A percentile compares a stretch with the other conserved stretches of the same genome.
Conservation (phyloP, 352 stramenopile species). For the Pythium rhizo-oryzae region DNA sequence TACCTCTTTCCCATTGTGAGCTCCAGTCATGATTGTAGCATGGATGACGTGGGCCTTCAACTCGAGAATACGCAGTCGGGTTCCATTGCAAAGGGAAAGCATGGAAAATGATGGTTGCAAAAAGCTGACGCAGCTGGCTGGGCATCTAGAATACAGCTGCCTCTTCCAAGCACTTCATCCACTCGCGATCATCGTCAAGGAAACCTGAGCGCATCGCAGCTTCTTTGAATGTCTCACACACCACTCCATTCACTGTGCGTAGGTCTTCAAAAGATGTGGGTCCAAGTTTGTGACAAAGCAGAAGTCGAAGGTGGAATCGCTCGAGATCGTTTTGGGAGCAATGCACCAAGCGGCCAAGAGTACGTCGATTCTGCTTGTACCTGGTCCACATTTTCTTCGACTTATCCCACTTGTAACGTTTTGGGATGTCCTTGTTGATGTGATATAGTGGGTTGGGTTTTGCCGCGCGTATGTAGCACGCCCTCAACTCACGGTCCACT, state of each 20-base stretch:
- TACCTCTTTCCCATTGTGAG: conserved; percentile 17
- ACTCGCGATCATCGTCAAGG: conserved; percentile 31
- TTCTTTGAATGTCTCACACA: conserved; percentile 25
- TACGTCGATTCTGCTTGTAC: conserved; percentile 15
- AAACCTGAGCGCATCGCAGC: conserved; percentile 21
- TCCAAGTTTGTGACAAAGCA: conserved; percentile 21
- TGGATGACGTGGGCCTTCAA: conserved; percentile 32
- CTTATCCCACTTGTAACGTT: conserved; percentile 15
- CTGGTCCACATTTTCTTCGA: conserved; percentile 14
- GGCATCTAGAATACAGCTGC: conserved; percentile 23
- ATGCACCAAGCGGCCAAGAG: conserved; percentile 30
- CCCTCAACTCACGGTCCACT: too few species aligned
- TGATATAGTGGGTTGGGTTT: too few species aligned
- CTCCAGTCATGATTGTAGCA: conserved; percentile 34
- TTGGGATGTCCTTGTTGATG: conserved; percentile 14
- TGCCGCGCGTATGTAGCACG: too few species aligned
- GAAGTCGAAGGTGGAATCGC: conserved; percentile 30
- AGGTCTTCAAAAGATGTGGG: conserved; percentile 35
- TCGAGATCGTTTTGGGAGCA: conserved; percentile 25
- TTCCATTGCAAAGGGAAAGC: conserved; percentile 31
- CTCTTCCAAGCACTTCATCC: conserved; percentile 26
- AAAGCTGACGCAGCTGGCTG: conserved; percentile 35
- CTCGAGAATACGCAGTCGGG: conserved; percentile 26
- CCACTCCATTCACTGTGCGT: conserved; percentile 19
- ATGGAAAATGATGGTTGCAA: conserved; percentile 33